phyloP scores from a whole-genome alignment of 2,329 filamentous ascomycete genomes.

The Bipolaris gigantea region DNA sequence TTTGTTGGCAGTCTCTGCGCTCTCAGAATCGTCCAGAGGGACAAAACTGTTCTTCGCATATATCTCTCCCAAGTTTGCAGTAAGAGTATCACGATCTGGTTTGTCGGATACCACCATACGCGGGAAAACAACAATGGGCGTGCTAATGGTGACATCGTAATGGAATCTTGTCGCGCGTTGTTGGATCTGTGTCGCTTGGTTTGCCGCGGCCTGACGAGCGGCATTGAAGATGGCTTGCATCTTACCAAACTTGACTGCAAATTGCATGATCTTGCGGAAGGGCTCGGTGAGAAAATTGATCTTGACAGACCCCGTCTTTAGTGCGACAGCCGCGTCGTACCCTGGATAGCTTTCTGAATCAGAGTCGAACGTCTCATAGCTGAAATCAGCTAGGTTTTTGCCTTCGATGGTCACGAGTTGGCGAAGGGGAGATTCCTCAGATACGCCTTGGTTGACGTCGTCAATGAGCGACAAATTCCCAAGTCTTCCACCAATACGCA shows the following conservation, averaged over 20 bases:
- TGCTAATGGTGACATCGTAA: slow-evolving; percentile 91
- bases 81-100: slow-evolving; percentile 77
- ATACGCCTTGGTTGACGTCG: slow-evolving; percentile 88
- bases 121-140: slow-evolving; percentile 94
- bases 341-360: slow-evolving; percentile 80
- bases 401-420: slow-evolving; percentile 93
- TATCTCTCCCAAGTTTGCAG: slow-evolving; percentile 93
- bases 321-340: slow-evolving; percentile 87
- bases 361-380: slow-evolving; percentile 92
- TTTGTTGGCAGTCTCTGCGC: slow-evolving; percentile 80
- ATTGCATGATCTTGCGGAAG: slow-evolving; percentile 96
- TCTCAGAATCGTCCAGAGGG: slow-evolving; percentile 74
- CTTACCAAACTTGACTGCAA: slow-evolving; percentile 97
- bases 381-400: slow-evolving; percentile 92
- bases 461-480: slow-evolving; percentile 89
- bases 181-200: slow-evolving; percentile 90
- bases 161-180: slow-evolving; percentile 88
- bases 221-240: slow-evolving; percentile 99
- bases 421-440: slow-evolving; percentile 76
- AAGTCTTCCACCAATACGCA: slow-evolving; percentile 83
- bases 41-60: slow-evolving; percentile 94
- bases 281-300: slow-evolving; percentile 97
- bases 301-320: slow-evolving; percentile 93
- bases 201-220: slow-evolving; percentile 88
- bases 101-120: slow-evolving; percentile 70